Percentiles rank a stretch among this genome's conserved stretches.
These are phyloP conservation scores for Xylaria sp. DNA, from an alignment of 495 filamentous ascomycete species.

Conservation along the genomic window DNA sequence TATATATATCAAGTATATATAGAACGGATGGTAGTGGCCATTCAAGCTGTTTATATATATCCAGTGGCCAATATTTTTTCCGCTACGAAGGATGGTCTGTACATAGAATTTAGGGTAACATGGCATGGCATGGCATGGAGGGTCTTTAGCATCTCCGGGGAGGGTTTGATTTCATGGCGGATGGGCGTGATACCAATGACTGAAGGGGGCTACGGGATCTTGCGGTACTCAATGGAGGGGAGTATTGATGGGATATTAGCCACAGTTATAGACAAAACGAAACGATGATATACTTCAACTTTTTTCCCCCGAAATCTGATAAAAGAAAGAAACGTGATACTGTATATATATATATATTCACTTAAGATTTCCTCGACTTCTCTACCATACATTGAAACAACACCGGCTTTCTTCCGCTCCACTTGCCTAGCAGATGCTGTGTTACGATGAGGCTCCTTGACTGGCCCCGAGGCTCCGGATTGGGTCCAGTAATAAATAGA, in stretches of 20 bases:
- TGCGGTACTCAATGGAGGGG: constrained; percentile 8
- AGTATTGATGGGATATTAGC: constrained; percentile 2
- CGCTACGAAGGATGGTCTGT: not conserved
- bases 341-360: no score
- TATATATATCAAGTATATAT: no score
- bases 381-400: no score
- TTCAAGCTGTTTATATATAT: not conserved
- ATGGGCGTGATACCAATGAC: constrained; percentile 19
- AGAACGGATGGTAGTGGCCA: not conserved
- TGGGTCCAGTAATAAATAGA: not conserved
- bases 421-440: no score
- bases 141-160: not conserved
- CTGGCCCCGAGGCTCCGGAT: not conserved
- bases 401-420: no score
- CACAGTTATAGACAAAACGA: constrained; percentile 1
- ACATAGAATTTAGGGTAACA: constrained; percentile 2
- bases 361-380: not conserved
- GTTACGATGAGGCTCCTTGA: not conserved
- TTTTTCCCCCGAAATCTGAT: not conserved
- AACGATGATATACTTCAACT: not conserved
- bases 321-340: not conserved
- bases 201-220: not conserved
- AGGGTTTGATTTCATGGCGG: constrained; percentile 11
- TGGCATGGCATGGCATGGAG: constrained; percentile 9
- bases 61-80: not conserved